Conservation (phyloP, 495 filamentous ascomycete species). For the Penicillium paxilli region DNA sequence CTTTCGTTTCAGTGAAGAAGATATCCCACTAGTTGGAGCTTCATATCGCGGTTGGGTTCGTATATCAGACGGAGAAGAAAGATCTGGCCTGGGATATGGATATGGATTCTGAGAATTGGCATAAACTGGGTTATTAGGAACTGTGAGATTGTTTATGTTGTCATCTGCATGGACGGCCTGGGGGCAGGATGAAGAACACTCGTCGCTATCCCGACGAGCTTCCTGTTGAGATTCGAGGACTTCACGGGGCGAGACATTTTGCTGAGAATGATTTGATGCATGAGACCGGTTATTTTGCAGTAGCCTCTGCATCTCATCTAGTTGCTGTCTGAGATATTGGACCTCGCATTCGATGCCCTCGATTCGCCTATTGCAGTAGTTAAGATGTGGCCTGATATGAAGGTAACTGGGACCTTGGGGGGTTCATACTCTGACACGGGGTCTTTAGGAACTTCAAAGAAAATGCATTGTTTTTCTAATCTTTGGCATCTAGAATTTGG, state of each 20-base stretch:
- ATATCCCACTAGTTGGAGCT: neutral
- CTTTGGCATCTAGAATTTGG: slow-evolving; percentile 29
- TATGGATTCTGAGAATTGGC: neutral
- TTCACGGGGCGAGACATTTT: slow-evolving; percentile 4
- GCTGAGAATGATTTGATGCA: neutral
- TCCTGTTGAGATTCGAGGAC: slow-evolving; percentile 6
- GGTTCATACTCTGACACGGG: slow-evolving; percentile 28
- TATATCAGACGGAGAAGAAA: slow-evolving; percentile 15
- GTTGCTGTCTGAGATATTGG: slow-evolving; percentile 25
- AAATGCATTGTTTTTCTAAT: slow-evolving; percentile 34
- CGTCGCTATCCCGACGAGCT: slow-evolving; percentile 4
- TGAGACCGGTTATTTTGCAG: slow-evolving; percentile 12
- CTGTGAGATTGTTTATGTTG: neutral
- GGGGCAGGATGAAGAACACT: slow-evolving; percentile 8
- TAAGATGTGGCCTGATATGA: neutral
- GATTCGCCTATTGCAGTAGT: slow-evolving; percentile 21
- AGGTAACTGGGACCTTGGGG: neutral
- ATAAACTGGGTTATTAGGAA: neutral
- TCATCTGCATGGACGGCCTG: slow-evolving; percentile 2
- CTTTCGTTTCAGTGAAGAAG: slow-evolving; percentile 22
- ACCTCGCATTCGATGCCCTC: slow-evolving; percentile 37
- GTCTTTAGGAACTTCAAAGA: slow-evolving; percentile 41
- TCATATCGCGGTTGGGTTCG: slow-evolving; percentile 6
- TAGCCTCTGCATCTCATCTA: slow-evolving; percentile 29
- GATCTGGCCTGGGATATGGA: slow-evolving; percentile 7